Conservation (phyloP, 805 yeast species). For the Candida arabinofermentans region DNA sequence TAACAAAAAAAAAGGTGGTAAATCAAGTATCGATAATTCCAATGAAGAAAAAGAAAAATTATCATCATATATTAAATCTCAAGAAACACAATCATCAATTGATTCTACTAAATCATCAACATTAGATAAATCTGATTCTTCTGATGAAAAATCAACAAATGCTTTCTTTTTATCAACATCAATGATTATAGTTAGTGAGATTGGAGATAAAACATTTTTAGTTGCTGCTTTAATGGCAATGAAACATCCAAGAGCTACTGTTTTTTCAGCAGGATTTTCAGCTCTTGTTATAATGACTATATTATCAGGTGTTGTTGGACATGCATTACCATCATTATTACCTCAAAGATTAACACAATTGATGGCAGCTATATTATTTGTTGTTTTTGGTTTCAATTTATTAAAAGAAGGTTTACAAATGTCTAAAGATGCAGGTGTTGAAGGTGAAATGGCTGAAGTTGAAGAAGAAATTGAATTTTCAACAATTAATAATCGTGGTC, state of each 20-base stretch:
- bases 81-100: conserved; percentile 12
- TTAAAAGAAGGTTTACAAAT: conserved; percentile 77
- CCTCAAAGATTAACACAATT: conserved; percentile 78
- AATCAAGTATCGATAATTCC: neutral
- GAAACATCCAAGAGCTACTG: conserved; percentile 80
- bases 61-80: conserved; percentile 10
- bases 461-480: conserved; percentile 82
- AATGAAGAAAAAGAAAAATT: conserved; percentile 12
- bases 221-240: conserved; percentile 98
- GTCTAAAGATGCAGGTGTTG: conserved; percentile 82
- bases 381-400: conserved; percentile 77
- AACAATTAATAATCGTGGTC: conserved; percentile 47
- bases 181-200: conserved; percentile 93
- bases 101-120: conserved; percentile 4
- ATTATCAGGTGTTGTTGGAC: conserved; percentile 87
- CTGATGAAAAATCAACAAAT: conserved; percentile 28
- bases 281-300: conserved; percentile 90
- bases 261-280: conserved; percentile 83
- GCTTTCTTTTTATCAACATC: conserved; percentile 77
- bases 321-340: conserved; percentile 78
- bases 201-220: conserved; percentile 95
- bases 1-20: neutral
- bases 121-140: no score
- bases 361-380: conserved; percentile 74
- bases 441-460: conserved; percentile 94